A percentile compares a stretch with the other conserved stretches of the same genome.
Conservation (phyloP, 108 stramenopile genomes). For the Aurantiochytrium sp. region DNA sequence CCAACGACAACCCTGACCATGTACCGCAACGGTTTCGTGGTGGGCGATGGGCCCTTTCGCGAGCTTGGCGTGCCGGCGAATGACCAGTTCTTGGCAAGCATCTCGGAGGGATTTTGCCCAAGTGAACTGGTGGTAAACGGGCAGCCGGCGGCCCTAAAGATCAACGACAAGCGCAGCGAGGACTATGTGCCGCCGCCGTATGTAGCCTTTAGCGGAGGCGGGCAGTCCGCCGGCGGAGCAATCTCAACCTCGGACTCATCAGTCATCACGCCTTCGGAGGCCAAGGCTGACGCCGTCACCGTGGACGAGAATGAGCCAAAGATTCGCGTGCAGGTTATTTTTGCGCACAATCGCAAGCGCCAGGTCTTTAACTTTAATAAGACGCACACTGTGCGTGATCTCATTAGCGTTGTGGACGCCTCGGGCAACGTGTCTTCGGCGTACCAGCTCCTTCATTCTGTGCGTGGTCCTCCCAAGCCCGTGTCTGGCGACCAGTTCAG, state of each 20-base stretch:
- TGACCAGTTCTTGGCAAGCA: not conserved
- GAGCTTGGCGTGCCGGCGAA: not conserved
- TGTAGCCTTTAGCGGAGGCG: conserved; percentile 15
- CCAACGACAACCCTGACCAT: not conserved
- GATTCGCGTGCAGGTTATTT: not conserved
- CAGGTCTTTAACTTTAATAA: not conserved
- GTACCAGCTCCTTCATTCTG: not conserved
- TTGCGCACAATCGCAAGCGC: conserved; percentile 4
- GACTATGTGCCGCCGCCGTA: conserved; percentile 14
- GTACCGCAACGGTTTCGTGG: not conserved
- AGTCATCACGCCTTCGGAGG: not conserved
- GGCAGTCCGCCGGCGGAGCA: not conserved
- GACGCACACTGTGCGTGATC: not conserved
- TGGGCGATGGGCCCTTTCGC: conserved; percentile 21
- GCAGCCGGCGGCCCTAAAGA: not conserved
- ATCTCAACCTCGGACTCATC: not conserved
- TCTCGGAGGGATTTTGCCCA: not conserved
- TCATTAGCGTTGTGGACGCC: not conserved
- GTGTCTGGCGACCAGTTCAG: not conserved
- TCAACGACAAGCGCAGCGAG: conserved; percentile 16
- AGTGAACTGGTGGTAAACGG: conserved; percentile 4
- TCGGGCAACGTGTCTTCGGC: not conserved
- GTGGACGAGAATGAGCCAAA: conserved; percentile 2
- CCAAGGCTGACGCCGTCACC: not conserved
- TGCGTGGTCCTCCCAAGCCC: not conserved